phyloP scores from a whole-genome alignment of 2,329 filamentous ascomycete genomes.

The Xylariaceae sp. region DNA sequence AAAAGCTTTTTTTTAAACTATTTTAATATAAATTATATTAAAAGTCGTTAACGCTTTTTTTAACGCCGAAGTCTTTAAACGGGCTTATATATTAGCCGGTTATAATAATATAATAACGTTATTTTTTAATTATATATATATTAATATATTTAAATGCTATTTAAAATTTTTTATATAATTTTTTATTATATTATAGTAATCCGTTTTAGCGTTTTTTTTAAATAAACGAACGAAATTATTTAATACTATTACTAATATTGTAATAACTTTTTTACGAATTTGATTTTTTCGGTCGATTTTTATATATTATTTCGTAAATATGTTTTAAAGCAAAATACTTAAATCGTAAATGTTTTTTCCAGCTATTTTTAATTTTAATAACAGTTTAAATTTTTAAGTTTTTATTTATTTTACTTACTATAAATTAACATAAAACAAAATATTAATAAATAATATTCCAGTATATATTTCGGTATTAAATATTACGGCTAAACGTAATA shows the following conservation, averaged over 20 bases:
- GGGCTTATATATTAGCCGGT: too few species aligned
- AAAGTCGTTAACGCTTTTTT: too few species aligned
- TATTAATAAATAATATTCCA: slow-evolving; percentile 1
- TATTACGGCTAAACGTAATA: too few species aligned
- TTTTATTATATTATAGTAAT: slow-evolving; percentile 2
- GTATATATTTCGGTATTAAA: slow-evolving; percentile 1
- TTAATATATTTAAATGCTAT: not conserved
- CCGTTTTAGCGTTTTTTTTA: not conserved
- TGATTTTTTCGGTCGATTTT: slow-evolving; percentile 3
- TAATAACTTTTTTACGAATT: slow-evolving; percentile 6
- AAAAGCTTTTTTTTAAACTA: too few species aligned
- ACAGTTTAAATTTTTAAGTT: not conserved
- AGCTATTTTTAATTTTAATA: slow-evolving; percentile 6
- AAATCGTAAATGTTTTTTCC: slow-evolving; percentile 1
- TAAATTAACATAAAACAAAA: slow-evolving; percentile 3
- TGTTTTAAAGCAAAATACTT: slow-evolving; percentile 3
- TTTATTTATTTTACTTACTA: not conserved
- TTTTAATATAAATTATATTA: too few species aligned
- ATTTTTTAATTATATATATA: slow-evolving; percentile 2
- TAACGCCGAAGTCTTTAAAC: too few species aligned
- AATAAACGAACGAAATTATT: slow-evolving; percentile 2
- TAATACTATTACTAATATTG: slow-evolving; percentile 1
- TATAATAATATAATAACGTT: not conserved
- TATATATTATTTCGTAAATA: too few species aligned
- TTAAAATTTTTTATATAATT: slow-evolving; percentile 4